These are phyloP conservation scores for Botrytis hyacinthi DNA, from an alignment of 2,329 filamentous ascomycete species.

Conservation along the genomic window DNA sequence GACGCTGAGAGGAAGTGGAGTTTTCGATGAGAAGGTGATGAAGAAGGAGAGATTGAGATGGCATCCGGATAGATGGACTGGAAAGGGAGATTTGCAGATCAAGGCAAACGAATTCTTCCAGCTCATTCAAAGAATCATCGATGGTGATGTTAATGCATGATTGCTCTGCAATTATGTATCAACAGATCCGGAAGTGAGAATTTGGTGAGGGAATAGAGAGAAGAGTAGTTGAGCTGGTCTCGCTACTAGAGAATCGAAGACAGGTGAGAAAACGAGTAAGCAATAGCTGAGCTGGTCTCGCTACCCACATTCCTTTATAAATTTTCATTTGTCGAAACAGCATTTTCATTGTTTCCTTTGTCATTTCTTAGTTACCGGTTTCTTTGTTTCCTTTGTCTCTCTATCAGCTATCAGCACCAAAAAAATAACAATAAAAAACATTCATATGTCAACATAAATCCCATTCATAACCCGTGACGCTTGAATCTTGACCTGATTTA, in stretches of 20 bases:
- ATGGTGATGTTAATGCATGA: conserved; percentile 1
- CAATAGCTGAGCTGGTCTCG: neutral
- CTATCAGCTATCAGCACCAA: neutral
- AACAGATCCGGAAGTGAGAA: neutral
- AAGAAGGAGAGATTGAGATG: conserved; percentile 20
- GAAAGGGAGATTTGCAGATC: neutral
- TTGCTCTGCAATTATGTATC: neutral
- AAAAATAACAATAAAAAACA: neutral
- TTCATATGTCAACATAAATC: neutral
- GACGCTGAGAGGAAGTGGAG: neutral
- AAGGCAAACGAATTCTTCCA: conserved; percentile 20
- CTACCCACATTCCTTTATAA: neutral
- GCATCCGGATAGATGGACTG: conserved; percentile 21
- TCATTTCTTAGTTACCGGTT: neutral
- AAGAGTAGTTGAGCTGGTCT: neutral
- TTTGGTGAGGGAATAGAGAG: neutral
- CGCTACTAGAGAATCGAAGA: neutral
- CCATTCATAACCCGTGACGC: neutral
- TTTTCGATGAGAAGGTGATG: neutral
- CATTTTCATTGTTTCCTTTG: neutral
- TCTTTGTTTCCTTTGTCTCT: neutral
- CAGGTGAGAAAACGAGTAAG: neutral
- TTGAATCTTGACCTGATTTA: neutral
- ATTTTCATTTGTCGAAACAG: neutral
- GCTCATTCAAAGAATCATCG: conserved; percentile 17